Conservation (phyloP, 2,329 filamentous ascomycete genomes). For the Sporothrix curviconia region DNA sequence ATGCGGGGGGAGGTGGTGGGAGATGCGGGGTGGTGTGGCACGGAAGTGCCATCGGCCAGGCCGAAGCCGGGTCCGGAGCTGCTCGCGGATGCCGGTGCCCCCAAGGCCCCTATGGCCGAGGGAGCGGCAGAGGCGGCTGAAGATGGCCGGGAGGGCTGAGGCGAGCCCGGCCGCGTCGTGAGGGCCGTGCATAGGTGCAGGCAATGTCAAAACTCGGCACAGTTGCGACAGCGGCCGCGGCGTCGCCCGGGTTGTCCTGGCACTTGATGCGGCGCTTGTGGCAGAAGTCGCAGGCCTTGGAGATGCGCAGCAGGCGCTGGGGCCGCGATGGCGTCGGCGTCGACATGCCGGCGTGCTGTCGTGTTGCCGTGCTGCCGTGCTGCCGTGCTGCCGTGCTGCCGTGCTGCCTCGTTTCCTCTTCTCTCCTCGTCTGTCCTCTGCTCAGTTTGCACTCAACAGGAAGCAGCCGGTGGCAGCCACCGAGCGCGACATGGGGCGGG, state of each 20-base stretch:
- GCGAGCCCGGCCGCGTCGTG: constrained; percentile 19
- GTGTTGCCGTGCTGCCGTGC: neutral
- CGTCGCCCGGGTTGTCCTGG: constrained; percentile 13
- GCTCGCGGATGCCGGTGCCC: neutral
- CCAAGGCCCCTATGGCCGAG: neutral
- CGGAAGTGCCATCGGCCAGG: neutral
- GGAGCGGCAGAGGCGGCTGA: neutral
- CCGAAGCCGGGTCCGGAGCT: neutral
- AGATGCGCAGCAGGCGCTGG: constrained; percentile 18
- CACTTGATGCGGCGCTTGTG: constrained; percentile 23
- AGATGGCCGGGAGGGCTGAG: constrained; percentile 5
- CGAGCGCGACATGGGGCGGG: constrained; percentile 1
- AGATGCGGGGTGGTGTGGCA: neutral
- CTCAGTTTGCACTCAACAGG: neutral
- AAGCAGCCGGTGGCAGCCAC: neutral
- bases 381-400: no score
- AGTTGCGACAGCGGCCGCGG: constrained; percentile 20
- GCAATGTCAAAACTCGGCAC: constrained; percentile 21
- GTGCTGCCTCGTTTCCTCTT: neutral
- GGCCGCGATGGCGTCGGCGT: constrained; percentile 10
- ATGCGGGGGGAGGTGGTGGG: neutral
- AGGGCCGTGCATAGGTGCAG: constrained; percentile 21
- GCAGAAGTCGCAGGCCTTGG: constrained; percentile 21
- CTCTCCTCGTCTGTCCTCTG: neutral
- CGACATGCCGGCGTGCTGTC: neutral